Percentiles rank a stretch among this genome's conserved stretches.
These are phyloP conservation scores for Beauveria scarabaeidicola DNA, from an alignment of 2,329 filamentous ascomycete species.

Conservation along the genomic window DNA sequence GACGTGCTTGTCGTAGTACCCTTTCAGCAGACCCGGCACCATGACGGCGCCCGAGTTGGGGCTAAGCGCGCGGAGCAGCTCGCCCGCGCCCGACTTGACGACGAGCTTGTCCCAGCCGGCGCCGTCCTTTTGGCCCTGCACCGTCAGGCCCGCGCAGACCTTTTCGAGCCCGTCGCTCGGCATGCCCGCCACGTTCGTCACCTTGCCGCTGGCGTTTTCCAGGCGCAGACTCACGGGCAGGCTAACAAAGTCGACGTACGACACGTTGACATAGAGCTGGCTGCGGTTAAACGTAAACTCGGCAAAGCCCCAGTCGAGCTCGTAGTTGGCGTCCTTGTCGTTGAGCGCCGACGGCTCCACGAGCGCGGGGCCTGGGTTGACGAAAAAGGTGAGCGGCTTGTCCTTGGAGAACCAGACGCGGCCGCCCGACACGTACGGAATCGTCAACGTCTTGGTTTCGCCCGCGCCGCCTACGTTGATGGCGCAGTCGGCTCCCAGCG, in stretches of 20 bases:
- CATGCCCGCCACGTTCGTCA: conserved; percentile 41
- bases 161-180: conserved; percentile 35
- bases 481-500: conserved; percentile 48
- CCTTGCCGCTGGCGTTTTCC: conserved; percentile 34
- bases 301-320: conserved; percentile 56
- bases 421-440: conserved; percentile 62
- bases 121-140: conserved; percentile 37
- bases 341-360: conserved; percentile 70
- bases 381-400: conserved; percentile 53
- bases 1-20: conserved; percentile 44
- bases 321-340: conserved; percentile 51
- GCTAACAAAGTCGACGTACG: conserved; percentile 67
- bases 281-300: conserved; percentile 58
- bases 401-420: conserved; percentile 64
- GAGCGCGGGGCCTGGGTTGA: conserved; percentile 64
- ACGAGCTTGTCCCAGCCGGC: conserved; percentile 45
- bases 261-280: conserved; percentile 61
- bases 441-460: conserved; percentile 48
- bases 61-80: conserved; percentile 41
- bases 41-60: conserved; percentile 42
- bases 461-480: conserved; percentile 58
- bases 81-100: conserved; percentile 25
- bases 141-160: conserved; percentile 36
- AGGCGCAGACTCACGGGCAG: conserved; percentile 53
- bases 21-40: conserved; percentile 35